Base-by-base conservation (phyloP, 1,284 basidiomycete species). In the Exobasidium cylindrosporum region DNA sequence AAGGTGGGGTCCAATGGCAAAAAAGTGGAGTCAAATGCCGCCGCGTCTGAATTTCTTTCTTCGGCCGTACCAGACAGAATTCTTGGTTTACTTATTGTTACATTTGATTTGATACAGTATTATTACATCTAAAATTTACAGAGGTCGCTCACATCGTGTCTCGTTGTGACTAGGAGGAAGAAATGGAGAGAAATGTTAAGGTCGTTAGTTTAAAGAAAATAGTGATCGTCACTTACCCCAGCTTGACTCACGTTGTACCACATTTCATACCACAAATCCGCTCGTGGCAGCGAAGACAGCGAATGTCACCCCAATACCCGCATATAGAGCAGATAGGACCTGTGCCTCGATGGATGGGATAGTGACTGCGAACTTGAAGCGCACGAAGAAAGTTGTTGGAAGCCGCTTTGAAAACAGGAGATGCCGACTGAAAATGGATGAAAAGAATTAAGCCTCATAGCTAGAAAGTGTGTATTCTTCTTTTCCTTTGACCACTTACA, bases 121-220 rank as follows among this genome's bases (percentile, higher is more conserved):
- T 43, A 43, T 10, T 10, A 53, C 50, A 53, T 35, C 23, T 30
- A 10, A n/a, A 57, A n/a, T n/a, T 57, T 29, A 46, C 23, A 58
- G n/a, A 23, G 57, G 57, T 45, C 57, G 24, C 11, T 62, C 60
- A 26, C 60, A 62, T 49, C 60, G 44, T n/a, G 60, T 55, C 21
- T 62, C 60, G 26, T 62, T 26, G 60, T 62, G 60, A 1, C 54
- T 62, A n/a, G n/a, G n/a, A n/a, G n/a, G n/a, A n/a, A n/a, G n/a
- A 44, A 44, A 44, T 14, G 43, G 13, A n/a, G n/a, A n/a, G n/a
- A n/a, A n/a, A n/a, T n/a, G n/a, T n/a, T n/a, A n/a, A n/a, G n/a
- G n/a, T n/a, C n/a, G n/a, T n/a, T n/a, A n/a, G n/a, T n/a, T n/a
- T n/a, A n/a, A n/a, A n/a, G n/a, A n/a, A n/a, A n/a, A n/a, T n/a